Percentiles rank a stretch among this genome's conserved stretches.
Conservation (phyloP, 1,284 basidiomycete genomes). For the Neonothopanus nambi region DNA sequence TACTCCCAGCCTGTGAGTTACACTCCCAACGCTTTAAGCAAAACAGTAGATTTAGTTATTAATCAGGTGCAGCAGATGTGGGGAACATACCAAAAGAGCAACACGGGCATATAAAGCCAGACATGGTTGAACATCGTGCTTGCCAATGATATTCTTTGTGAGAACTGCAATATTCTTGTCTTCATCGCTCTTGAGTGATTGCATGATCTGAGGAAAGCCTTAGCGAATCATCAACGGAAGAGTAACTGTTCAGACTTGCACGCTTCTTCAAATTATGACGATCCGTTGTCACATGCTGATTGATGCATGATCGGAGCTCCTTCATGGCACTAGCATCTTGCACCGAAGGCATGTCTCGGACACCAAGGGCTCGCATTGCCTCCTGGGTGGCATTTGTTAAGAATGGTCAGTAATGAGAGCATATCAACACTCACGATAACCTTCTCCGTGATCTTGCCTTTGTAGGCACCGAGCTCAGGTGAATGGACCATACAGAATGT, state of each 20-base stretch:
- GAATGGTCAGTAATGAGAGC: not conserved
- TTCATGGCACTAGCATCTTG: not conserved
- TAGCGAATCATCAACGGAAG: not conserved
- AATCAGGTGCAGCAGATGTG: not conserved
- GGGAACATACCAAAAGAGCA: not conserved
- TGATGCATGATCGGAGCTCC: not conserved
- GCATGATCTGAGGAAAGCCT: no score
- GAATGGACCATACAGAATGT: not conserved
- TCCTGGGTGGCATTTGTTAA: not conserved
- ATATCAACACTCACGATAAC: not conserved
- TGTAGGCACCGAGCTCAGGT: not conserved
- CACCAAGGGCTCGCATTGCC: not conserved
- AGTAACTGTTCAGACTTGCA: not conserved
- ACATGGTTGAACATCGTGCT: not conserved
- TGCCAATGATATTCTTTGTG: not conserved
- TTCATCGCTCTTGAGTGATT: not conserved
- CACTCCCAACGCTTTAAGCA: not conserved
- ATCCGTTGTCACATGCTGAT: not conserved
- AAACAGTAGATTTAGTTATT: not conserved
- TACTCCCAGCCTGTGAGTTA: not conserved
- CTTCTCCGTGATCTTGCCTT: not conserved
- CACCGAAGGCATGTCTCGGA: not conserved
- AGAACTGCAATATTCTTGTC: not conserved
- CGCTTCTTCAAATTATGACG: not conserved
- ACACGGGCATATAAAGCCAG: not conserved